phyloP scores from a whole-genome alignment of 805 yeast genomes.

The Brettanomyces bruxellensis region DNA sequence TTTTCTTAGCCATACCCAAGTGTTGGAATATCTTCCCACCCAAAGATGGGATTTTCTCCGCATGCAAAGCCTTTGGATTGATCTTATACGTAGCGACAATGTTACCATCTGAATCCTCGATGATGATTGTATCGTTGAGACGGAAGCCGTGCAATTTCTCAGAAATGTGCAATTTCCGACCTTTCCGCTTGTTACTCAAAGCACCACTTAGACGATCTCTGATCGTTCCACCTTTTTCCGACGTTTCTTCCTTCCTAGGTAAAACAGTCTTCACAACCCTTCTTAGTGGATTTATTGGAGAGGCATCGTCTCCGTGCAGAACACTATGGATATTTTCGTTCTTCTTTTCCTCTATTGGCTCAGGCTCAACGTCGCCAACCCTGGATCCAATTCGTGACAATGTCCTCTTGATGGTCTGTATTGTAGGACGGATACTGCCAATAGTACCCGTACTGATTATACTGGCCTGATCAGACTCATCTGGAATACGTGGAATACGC shows the following conservation, averaged over 20 bases:
- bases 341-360: neutral
- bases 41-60: neutral
- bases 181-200: neutral
- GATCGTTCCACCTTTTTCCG: neutral
- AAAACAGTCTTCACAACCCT: neutral
- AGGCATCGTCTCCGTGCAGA: neutral
- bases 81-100: constrained; percentile 74
- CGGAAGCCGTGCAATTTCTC: constrained; percentile 59
- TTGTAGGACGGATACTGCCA: neutral
- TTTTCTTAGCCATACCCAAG: neutral
- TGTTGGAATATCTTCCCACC: neutral
- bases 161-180: constrained; percentile 3
- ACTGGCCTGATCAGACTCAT: neutral
- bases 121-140: constrained; percentile 65
- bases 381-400: neutral
- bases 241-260: neutral
- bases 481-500: constrained; percentile 28
- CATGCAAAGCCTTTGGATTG: constrained; percentile 31
- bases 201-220: neutral
- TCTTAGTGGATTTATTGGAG: neutral
- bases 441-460: neutral
- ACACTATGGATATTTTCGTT: neutral
- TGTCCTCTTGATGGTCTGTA: neutral
- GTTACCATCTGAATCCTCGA: constrained; percentile 91
- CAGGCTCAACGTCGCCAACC: neutral